These are phyloP conservation scores for Kodamaea neixiangensis DNA, from an alignment of 805 yeast genomes.

Conservation along the genomic window DNA sequence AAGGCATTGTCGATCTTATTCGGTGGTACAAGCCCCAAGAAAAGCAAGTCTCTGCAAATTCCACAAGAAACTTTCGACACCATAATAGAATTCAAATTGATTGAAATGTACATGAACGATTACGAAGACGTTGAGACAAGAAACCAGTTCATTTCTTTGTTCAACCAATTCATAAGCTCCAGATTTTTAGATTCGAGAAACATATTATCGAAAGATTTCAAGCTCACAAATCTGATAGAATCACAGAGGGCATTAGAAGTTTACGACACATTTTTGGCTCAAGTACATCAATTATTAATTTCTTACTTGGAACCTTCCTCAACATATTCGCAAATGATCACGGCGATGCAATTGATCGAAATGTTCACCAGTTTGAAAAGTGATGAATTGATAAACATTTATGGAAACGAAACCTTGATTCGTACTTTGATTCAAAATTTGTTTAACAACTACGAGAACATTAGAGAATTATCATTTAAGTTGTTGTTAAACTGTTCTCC, in stretches of 20 bases:
- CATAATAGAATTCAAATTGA: slow-evolving; percentile 36
- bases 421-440: slow-evolving; percentile 61
- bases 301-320: slow-evolving; percentile 50
- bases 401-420: slow-evolving; percentile 23
- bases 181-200: slow-evolving; percentile 72
- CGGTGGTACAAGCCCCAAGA: slow-evolving; percentile 53
- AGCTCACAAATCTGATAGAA: slow-evolving; percentile 23
- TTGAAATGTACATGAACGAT: slow-evolving; percentile 61
- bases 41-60: slow-evolving; percentile 50
- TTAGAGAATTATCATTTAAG: slow-evolving; percentile 50
- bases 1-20: slow-evolving; percentile 63
- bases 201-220: slow-evolving; percentile 43
- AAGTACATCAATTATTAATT: slow-evolving; percentile 60
- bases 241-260: slow-evolving; percentile 15
- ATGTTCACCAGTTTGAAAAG: not conserved
- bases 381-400: slow-evolving; percentile 12
- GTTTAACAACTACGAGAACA: slow-evolving; percentile 74
- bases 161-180: slow-evolving; percentile 57
- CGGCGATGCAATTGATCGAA: slow-evolving; percentile 18
- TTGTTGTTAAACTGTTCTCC: slow-evolving; percentile 29
- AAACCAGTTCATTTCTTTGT: slow-evolving; percentile 60
- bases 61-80: slow-evolving; percentile 44
- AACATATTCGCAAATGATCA: slow-evolving; percentile 42
- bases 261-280: slow-evolving; percentile 35
- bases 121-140: slow-evolving; percentile 62